Conservation (phyloP, 495 filamentous ascomycete genomes). For the Neurospora discreta region DNA sequence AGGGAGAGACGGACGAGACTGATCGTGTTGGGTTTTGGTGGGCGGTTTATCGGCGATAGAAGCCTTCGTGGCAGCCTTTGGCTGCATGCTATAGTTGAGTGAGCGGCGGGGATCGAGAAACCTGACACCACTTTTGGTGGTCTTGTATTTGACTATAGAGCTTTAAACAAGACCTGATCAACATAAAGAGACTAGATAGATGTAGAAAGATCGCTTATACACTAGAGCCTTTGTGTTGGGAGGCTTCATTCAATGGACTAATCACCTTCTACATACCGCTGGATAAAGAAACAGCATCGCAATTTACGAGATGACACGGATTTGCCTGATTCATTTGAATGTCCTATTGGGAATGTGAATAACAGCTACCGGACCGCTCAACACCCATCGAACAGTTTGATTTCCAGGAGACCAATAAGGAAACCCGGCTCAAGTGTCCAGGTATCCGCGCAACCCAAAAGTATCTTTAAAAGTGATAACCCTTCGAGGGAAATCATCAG, state of each 20-base stretch:
- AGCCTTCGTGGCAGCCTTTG: not conserved
- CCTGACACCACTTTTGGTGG: not conserved
- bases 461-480: not conserved
- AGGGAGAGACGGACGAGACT: constrained; percentile 25
- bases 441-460: not conserved
- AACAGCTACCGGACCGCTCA: not conserved
- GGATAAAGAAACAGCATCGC: not conserved
- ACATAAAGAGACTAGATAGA: not conserved
- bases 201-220: not conserved
- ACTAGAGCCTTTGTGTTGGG: not conserved
- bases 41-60: constrained; percentile 28
- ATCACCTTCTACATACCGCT: not conserved
- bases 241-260: not conserved
- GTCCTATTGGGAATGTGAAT: not conserved
- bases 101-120: not conserved
- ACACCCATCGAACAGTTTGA: not conserved
- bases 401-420: not conserved
- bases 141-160: not conserved
- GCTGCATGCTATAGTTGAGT: not conserved
- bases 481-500: not conserved
- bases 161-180: not conserved
- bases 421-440: not conserved
- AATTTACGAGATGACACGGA: not conserved
- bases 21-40: constrained; percentile 33
- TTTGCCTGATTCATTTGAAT: not conserved